Conservation (phyloP, 768 basidiomycete species). For the Suillus discolor region DNA sequence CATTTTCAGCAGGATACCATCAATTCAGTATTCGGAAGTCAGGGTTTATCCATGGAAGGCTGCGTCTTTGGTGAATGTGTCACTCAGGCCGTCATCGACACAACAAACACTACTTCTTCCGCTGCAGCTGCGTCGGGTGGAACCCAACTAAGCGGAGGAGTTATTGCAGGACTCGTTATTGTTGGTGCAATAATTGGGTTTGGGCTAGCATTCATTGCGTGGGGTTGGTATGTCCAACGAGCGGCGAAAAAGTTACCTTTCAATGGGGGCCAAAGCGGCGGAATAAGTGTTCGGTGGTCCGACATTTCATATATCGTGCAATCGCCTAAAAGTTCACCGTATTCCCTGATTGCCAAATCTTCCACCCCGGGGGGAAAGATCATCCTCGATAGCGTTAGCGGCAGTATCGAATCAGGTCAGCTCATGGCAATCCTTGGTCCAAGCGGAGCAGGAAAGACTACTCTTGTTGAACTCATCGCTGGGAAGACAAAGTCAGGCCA, state of each 20-base stretch:
- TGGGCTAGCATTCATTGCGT: constrained; percentile 57
- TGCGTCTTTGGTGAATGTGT: constrained; percentile 93
- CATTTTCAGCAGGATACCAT: constrained; percentile 75
- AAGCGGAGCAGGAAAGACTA: constrained; percentile 92
- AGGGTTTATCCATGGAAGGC: constrained; percentile 69
- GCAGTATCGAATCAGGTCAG: constrained; percentile 73
- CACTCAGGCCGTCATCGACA: constrained; percentile 75
- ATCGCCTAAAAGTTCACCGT: constrained; percentile 10
- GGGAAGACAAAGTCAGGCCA: constrained; percentile 78
- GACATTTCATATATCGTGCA: constrained; percentile 68
- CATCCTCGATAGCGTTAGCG: constrained; percentile 74
- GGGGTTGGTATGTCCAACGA: constrained; percentile 65
- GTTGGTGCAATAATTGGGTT: constrained; percentile 67
- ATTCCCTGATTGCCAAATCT: not conserved
- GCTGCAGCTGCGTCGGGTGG: constrained; percentile 32
- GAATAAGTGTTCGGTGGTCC: constrained; percentile 68
- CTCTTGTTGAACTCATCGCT: constrained; percentile 88
- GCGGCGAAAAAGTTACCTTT: constrained; percentile 53
- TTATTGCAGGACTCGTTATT: constrained; percentile 89
- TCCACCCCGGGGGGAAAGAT: constrained; percentile 39
- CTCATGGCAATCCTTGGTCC: constrained; percentile 94
- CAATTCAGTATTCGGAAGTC: constrained; percentile 67
- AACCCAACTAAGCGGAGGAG: constrained; percentile 69
- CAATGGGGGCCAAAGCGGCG: constrained; percentile 45
- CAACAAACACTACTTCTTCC: constrained; percentile 39